phyloP scores from a whole-genome alignment of 768 basidiomycete genomes.

The Phanerochaete carnosa region DNA sequence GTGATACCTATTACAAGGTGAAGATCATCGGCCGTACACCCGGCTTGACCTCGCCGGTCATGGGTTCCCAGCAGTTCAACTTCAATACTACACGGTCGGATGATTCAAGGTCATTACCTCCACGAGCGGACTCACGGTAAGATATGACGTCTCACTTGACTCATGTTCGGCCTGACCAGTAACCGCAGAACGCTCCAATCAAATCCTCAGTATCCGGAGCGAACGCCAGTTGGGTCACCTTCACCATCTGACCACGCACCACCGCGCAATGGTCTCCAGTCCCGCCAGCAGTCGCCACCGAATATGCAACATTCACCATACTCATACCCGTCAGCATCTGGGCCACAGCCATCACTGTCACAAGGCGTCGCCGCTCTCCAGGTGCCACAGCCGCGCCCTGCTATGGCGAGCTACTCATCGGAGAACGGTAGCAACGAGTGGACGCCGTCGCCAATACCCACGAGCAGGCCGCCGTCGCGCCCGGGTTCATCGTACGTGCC shows the following conservation, averaged over 20 bases:
- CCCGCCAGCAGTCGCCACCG: constrained; percentile 36
- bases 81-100: constrained; percentile 27
- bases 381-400: constrained; percentile 36
- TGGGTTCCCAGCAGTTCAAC: constrained; percentile 36
- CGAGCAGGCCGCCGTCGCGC: constrained; percentile 23
- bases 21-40: constrained; percentile 59
- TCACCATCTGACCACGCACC: constrained; percentile 32
- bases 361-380: constrained; percentile 44
- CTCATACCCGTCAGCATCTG: constrained; percentile 40
- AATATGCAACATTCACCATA: constrained; percentile 42
- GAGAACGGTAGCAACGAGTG: constrained; percentile 20
- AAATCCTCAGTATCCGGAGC: constrained; percentile 40
- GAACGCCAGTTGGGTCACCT: constrained; percentile 39
- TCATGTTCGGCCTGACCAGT: constrained; percentile 7
- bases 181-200: constrained; percentile 27
- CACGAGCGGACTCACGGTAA: constrained; percentile 18
- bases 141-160: not conserved
- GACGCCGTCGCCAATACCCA: constrained; percentile 15
- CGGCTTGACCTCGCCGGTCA: constrained; percentile 32
- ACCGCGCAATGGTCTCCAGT: constrained; percentile 27
- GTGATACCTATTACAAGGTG: constrained; percentile 82
- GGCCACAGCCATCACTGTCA: constrained; percentile 42
- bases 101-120: constrained; percentile 21
- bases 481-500: constrained; percentile 26
- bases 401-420: constrained; percentile 16